Conservation (phyloP, 2,329 filamentous ascomycete genomes). For the Colletotrichum eremochloae region DNA sequence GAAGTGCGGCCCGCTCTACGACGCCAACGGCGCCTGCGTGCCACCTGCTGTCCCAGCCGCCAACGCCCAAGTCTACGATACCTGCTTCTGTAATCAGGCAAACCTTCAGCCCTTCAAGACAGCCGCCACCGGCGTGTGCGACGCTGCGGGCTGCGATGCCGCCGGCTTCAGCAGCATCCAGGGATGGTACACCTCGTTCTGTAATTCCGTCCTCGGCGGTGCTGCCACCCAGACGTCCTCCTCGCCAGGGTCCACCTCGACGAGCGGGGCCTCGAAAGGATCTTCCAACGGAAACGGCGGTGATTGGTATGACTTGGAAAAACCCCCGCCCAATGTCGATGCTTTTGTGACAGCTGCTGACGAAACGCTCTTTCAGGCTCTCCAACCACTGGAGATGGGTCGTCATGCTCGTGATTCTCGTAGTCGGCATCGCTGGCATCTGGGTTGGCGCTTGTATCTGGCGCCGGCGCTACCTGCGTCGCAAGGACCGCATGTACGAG, state of each 20-base stretch:
- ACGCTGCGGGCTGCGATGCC: constrained; percentile 64
- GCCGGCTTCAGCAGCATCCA: constrained; percentile 68
- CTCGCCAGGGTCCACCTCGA: constrained; percentile 47
- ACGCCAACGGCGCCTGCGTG: constrained; percentile 80
- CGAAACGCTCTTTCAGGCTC: constrained; percentile 64
- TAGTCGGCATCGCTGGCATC: constrained; percentile 75
- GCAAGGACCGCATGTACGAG: constrained; percentile 71
- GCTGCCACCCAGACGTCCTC: constrained; percentile 48
- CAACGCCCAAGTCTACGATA: constrained; percentile 67
- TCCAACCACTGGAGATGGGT: constrained; percentile 83
- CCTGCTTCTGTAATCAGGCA: constrained; percentile 80
- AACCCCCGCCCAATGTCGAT: neutral
- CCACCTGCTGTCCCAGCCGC: constrained; percentile 66
- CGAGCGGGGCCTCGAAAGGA: constrained; percentile 45
- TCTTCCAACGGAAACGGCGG: constrained; percentile 51
- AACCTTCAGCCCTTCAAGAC: constrained; percentile 60
- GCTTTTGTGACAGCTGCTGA: constrained; percentile 8
- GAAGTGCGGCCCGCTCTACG: constrained; percentile 71
- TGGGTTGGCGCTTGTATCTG: constrained; percentile 78
- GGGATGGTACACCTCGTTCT: constrained; percentile 79
- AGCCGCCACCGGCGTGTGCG: constrained; percentile 72
- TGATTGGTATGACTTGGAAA: constrained; percentile 59
- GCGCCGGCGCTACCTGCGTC: constrained; percentile 80
- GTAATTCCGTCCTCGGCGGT: constrained; percentile 60
- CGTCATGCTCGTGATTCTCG: constrained; percentile 81